phyloP scores from a whole-genome alignment of 2,329 filamentous ascomycete genomes.

The Exophiala alcalophila region DNA sequence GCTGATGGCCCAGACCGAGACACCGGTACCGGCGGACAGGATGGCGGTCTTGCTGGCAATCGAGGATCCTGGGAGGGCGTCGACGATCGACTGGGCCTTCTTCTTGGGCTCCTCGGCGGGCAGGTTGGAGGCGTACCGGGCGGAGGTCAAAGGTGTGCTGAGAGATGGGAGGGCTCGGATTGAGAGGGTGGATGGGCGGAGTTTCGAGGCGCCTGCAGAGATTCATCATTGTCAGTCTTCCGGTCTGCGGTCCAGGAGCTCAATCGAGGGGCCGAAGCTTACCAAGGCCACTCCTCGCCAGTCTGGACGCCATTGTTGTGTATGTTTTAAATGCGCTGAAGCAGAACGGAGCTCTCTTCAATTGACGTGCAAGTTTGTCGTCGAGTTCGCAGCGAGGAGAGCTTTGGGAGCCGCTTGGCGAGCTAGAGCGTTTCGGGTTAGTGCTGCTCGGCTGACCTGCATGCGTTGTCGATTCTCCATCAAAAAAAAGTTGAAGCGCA shows the following conservation, averaged over 20 bases:
- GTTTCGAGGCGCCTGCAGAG: constrained; percentile 75
- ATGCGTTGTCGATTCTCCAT: too few species aligned
- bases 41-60: constrained; percentile 95
- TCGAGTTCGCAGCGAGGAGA: too few species aligned
- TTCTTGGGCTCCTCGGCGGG: constrained; percentile 88
- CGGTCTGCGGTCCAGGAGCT: constrained; percentile 19
- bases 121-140: constrained; percentile 71
- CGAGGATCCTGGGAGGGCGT: constrained; percentile 87
- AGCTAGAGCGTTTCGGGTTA: too few species aligned
- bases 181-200: constrained; percentile 64
- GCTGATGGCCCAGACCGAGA: constrained; percentile 92
- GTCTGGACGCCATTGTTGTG: constrained; percentile 89
- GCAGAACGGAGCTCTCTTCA: background rate
- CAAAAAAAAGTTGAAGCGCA: too few species aligned
- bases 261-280: constrained; percentile 49
- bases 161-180: constrained; percentile 65
- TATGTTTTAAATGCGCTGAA: constrained; percentile 11
- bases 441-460: too few species aligned
- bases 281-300: constrained; percentile 95
- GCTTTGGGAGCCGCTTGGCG: too few species aligned
- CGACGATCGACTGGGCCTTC: constrained; percentile 94
- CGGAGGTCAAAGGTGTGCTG: constrained; percentile 63
- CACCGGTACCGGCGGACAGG: constrained; percentile 84
- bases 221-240: constrained; percentile 35
- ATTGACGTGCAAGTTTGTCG: background rate